Evolutionary conservation across 129 eudicot genomes (phyloP), one percentile per base, ranked within the genome.

Genomic region (Dittrichia graveolens): DNA sequence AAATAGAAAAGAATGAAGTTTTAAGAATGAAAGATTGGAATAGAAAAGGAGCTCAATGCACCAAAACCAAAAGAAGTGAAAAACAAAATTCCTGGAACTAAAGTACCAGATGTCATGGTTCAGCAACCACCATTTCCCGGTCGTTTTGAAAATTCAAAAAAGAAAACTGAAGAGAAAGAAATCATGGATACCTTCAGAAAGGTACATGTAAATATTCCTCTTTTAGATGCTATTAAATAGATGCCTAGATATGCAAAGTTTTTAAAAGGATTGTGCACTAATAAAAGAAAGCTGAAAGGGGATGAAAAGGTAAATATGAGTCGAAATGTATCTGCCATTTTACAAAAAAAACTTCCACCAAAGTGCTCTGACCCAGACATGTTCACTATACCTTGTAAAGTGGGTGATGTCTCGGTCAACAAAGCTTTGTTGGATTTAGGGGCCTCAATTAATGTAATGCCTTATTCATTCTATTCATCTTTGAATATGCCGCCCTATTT

Each of bases 231-330:
- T 8, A 69, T 52, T 2, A 69, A 53, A 10, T 31, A 66, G 13
- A 6, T 41, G 1, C 75, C 66, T 10, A 42, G 61, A 0, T 71
- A 71, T 71, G 64, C 56, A 39, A 71, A 71, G 41, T 71, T 71
- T 4, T 13, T 56, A 1, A 71, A 71, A 8, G 66, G 56, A 8
- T 9, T 41, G 0, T 71, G 75, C 38, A 42, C 64, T 3, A n/a
- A 35, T 3, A 71, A 56, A n/a, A 56, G 11, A 10, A 71, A 71
- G 65, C 46, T 56, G 0, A 42, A 58, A 56, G 55, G 66, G 9
- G 42, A 54, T 55, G 75, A 71, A 39, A 71, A 14, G 5, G 4
- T 71, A 6, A 4, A 6, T 5, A 1, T 56, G 11, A 52, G 53
- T 31, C 40, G 57, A 15, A 71, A 71, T 71, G 41, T 71, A 0